phyloP scores from a whole-genome alignment of 208 protist genomes.

The Perkinsela sp. region DNA sequence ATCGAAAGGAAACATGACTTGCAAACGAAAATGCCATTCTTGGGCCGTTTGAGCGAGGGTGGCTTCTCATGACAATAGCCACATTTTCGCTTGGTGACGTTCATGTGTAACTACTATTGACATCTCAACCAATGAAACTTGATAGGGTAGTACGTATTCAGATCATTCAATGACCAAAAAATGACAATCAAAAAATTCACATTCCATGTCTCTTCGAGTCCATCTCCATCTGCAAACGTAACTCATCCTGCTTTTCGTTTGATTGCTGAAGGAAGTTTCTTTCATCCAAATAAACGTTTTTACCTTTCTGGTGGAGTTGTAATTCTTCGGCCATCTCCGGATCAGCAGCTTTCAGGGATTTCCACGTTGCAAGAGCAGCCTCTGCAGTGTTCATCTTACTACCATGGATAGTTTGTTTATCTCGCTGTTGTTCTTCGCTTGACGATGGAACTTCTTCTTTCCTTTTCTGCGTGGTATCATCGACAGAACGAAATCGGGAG shows the following conservation, averaged over 20 bases:
- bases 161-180: too few relatives aligned
- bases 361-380: background rate
- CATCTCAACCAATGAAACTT: too few relatives aligned
- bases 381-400: background rate
- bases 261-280: background rate
- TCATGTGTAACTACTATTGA: background rate
- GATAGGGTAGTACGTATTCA: too few relatives aligned
- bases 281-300: background rate
- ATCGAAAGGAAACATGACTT: slow-evolving; percentile 71
- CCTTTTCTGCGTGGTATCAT: background rate
- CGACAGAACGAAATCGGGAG: background rate
- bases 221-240: background rate
- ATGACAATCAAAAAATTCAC: too few relatives aligned
- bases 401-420: too few relatives aligned
- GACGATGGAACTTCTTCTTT: background rate
- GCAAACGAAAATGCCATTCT: slow-evolving; percentile 60
- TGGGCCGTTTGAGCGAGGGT: slow-evolving; percentile 56
- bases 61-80: slow-evolving; percentile 12
- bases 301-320: background rate
- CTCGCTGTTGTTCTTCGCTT: too few relatives aligned
- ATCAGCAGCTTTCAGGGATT: background rate
- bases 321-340: background rate
- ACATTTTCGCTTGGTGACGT: slow-evolving; percentile 7
- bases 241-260: background rate
- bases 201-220: too few relatives aligned